Evolutionary conservation across 1,284 basidiomycete species (phyloP).

Genomic region (Megacollybia platyphylla): DNA sequence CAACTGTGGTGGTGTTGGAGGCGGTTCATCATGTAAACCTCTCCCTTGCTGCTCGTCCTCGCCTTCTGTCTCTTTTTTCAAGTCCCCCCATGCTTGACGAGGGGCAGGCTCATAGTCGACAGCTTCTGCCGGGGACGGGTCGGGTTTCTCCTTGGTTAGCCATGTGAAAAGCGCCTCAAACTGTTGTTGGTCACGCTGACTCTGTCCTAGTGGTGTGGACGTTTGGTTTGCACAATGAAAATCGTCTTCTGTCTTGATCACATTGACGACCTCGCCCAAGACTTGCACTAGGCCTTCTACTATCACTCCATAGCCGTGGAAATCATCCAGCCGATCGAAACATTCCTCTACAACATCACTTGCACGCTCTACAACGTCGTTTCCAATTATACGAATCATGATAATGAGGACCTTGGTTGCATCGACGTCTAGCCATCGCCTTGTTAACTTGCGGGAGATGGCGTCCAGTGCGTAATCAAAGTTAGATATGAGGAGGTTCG

Average conservation of each 20-base stretch:
- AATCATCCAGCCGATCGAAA: conserved; percentile 88
- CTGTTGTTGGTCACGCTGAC: conserved; percentile 12
- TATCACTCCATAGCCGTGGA: conserved; percentile 78
- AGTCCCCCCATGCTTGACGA: conserved; percentile 34
- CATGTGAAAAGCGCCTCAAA: conserved; percentile 50
- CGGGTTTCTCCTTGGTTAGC: conserved; percentile 37
- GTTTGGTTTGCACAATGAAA: conserved; percentile 8
- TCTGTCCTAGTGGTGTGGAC: conserved; percentile 2
- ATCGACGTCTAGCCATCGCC: conserved; percentile 66
- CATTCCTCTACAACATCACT: conserved; percentile 91
- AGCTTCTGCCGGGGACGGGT: conserved; percentile 18
- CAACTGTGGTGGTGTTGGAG: conserved; percentile 58
- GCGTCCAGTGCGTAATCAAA: conserved; percentile 90
- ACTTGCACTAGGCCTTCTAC: conserved; percentile 83
- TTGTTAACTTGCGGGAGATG: conserved; percentile 69
- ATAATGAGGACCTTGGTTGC: conserved; percentile 72
- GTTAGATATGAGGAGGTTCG: conserved; percentile 80
- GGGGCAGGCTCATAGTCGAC: conserved; percentile 53
- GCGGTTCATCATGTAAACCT: conserved; percentile 24
- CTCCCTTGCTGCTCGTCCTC: conserved; percentile 15
- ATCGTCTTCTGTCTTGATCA: conserved; percentile 46
- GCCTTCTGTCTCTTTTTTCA: conserved; percentile 15
- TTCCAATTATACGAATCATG: conserved; percentile 76
- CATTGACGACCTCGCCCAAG: conserved; percentile 63
- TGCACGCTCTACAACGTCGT: conserved; percentile 74